These are phyloP conservation scores for Vaccinium corymbosum DNA, from an alignment of 148 eudicot genomes.

Conservation along the genomic window DNA sequence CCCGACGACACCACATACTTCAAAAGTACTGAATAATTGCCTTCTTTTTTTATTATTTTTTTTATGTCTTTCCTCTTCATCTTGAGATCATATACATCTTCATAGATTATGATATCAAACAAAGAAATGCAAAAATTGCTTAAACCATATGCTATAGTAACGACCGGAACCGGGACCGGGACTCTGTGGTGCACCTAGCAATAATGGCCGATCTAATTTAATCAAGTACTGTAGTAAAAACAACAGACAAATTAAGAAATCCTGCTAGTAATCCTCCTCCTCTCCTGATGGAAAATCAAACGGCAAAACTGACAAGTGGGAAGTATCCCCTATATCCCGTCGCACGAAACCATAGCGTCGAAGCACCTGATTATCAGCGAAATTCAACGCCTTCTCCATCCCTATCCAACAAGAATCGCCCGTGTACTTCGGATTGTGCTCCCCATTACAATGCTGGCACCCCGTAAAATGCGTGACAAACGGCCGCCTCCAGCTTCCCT, in stretches of 20 bases:
- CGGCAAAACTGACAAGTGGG: conserved; percentile 38
- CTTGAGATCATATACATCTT: no score
- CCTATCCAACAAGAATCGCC: conserved; percentile 50
- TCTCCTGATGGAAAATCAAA: conserved; percentile 34
- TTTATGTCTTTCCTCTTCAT: no score
- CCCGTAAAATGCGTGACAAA: conserved; percentile 92
- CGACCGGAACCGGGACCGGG: no score
- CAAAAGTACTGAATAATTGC: no score
- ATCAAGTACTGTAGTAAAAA: background rate
- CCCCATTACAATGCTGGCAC: conserved; percentile 85
- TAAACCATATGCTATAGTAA: background rate
- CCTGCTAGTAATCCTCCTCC: no score
- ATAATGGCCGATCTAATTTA: background rate
- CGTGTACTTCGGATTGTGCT: conserved; percentile 48
- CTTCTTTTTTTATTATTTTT: no score
- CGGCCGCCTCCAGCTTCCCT: conserved; percentile 50
- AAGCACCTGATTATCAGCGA: conserved; percentile 84
- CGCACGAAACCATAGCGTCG: conserved; percentile 60
- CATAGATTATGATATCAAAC: no score
- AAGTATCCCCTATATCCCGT: conserved; percentile 40
- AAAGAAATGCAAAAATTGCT: background rate
- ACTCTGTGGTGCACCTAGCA: background rate
- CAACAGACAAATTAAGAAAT: background rate
- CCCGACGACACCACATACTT: no score
- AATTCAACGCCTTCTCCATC: conserved; percentile 60